Base-by-base conservation (phyloP, 2,329 filamentous ascomycete species). In the Diaporthe ampelina region DNA sequence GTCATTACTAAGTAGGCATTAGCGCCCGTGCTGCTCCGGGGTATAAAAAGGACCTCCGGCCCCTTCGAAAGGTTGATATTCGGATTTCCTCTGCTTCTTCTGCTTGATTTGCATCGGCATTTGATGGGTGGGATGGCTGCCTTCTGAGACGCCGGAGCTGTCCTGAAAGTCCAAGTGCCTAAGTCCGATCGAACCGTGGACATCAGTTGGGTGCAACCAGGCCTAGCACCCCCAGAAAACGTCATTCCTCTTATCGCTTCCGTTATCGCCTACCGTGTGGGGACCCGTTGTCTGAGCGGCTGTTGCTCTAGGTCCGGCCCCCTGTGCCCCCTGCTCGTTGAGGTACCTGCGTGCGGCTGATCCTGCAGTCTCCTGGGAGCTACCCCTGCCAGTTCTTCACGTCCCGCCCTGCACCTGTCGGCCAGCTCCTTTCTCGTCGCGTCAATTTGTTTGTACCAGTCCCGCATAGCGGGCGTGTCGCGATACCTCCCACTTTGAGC, bases 41-140 rank as follows among this genome's bases (percentile, higher is more conserved):
- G 76, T 84, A 84, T 84, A 84, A 83, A 84, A 81, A 83, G 78
- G 76, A 76, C 63, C 76, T 77, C 75, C 58, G 74, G 70, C 26
- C 75, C 76, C 72, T 75, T 68, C 77, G 74, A 45, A 10, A 45
- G 17, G 40, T n/a, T 45, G 40, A 57, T 21, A n/a, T 15, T 24
- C 19, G 48, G 32, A 68, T 68, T 68, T 68, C 52, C 74, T 50
- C 72, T 65, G n/a, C 72, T 73, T 73, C 75, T 73, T 56, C 73
- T 70, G 56, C 68, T 74, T 74, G 58, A 74, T 75, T 73, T 75
- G 57, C 72, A 37, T 52, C 32, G 54, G 43, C 21, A 50, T 69
- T 67, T 67, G 45, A 67, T 48, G 67, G 59, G 57, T 74, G 54
- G 48, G 35, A 70, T 73, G 77, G 78, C 75, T 75, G 74, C 73